A percentile compares a stretch with the other conserved stretches of the same genome.
phyloP scores from a whole-genome alignment of 164 flowering plant species.

The Nymphaea thermarum region DNA sequence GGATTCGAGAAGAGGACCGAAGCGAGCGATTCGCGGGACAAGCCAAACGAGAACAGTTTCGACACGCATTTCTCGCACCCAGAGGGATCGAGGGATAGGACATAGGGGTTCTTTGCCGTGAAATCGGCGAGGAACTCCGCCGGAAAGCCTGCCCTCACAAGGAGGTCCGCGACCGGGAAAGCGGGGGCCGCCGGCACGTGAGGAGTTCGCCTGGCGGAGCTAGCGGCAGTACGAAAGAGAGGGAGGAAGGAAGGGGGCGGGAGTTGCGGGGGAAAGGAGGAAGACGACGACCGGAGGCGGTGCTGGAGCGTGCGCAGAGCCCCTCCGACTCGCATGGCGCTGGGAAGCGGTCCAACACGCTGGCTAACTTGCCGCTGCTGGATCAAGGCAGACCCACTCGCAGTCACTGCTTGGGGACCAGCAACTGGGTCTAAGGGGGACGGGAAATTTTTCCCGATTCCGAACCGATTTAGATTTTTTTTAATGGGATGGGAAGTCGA shows the following conservation, averaged over 20 bases:
- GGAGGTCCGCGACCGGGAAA: conserved; percentile 29
- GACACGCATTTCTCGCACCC: conserved; percentile 43
- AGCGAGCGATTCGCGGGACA: conserved; percentile 33
- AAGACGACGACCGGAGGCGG: background rate
- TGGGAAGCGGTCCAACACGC: background rate
- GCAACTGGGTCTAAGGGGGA: no score
- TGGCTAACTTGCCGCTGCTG: no score
- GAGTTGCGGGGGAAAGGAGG: no score
- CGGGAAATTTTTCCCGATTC: no score
- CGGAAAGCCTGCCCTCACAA: conserved; percentile 58
- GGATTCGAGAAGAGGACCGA: conserved; percentile 43
- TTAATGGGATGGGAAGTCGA: no score
- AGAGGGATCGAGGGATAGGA: conserved; percentile 17
- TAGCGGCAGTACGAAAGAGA: background rate
- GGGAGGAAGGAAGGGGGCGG: background rate
- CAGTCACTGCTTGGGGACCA: no score
- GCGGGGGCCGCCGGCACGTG: conserved; percentile 2
- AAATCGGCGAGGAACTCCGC: conserved; percentile 27
- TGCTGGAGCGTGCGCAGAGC: background rate
- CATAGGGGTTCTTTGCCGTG: conserved; percentile 28
- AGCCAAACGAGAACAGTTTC: conserved; percentile 30
- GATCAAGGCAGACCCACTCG: no score
- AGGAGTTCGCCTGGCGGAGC: background rate
- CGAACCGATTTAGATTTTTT: no score
- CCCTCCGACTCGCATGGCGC: background rate